Percentiles rank a stretch among this genome's conserved stretches.
Evolutionary conservation across 257 asterid genomes (phyloP).

Genomic region (Plantago major): DNA sequence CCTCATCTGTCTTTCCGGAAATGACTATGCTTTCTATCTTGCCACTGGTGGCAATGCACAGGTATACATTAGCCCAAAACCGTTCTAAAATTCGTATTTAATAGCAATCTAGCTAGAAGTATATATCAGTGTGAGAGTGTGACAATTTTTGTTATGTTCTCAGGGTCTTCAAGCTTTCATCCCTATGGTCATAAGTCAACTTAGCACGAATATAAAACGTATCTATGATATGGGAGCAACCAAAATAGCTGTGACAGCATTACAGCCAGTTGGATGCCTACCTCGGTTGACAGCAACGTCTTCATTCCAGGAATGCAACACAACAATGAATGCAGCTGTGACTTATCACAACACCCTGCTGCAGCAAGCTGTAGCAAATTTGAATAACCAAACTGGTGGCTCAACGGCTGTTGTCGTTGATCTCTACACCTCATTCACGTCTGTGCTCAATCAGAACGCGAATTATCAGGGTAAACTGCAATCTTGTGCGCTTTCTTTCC

Average conservation of each 20-base stretch:
- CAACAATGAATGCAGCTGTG: constrained; percentile 44
- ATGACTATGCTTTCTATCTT: constrained; percentile 51
- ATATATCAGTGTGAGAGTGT: no score
- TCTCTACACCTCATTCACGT: constrained; percentile 53
- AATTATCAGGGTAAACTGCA: constrained; percentile 33
- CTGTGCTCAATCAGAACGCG: constrained; percentile 34
- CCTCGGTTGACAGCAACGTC: constrained; percentile 47
- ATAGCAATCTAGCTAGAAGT: no score
- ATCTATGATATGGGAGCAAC: constrained; percentile 45
- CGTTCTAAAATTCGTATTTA: no score
- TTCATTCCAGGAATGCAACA: constrained; percentile 59
- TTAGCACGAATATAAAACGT: constrained; percentile 38
- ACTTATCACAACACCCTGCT: constrained; percentile 49
- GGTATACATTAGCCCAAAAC: constrained; percentile 28
- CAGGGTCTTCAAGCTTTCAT: constrained; percentile 56
- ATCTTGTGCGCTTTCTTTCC: background rate
- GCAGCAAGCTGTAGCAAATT: constrained; percentile 39
- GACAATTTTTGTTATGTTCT: background rate
- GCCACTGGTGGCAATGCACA: constrained; percentile 47
- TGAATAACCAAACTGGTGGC: constrained; percentile 44
- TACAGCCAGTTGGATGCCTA: constrained; percentile 82
- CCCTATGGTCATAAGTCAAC: constrained; percentile 48
- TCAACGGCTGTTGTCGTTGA: constrained; percentile 45
- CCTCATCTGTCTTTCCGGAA: constrained; percentile 56
- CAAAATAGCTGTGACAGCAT: constrained; percentile 48